Base-by-base conservation (phyloP, 768 basidiomycete species). In the Suillus spraguei region DNA sequence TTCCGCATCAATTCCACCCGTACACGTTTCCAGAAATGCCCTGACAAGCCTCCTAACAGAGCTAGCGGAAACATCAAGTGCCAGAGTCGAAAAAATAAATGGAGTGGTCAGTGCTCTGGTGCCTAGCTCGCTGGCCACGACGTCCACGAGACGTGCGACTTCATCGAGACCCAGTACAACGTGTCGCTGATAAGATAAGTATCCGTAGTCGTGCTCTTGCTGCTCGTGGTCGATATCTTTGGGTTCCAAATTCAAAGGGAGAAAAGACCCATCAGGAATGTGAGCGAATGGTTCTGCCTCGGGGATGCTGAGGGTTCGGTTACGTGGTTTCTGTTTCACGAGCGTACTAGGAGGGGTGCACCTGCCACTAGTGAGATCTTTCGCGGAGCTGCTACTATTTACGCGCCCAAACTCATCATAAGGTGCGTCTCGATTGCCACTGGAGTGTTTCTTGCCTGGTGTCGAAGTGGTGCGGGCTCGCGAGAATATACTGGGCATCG, bases 21-120 rank as follows among this genome's bases (percentile, higher is more conserved):
- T 38, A 68, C 88, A 90, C 6, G 86, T 87, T 47, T 82, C 79
- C n/a, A 97, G 76, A 77, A 96, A 98, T 8, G 88, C 78, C n/a
- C 86, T 82, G 65, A 97, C 88, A 60, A 98, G 84, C 58, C 89
- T 81, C 69, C 85, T 88, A 69, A 94, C 87, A 39, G 87, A 85
- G n/a, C 87, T 79, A 7, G 87, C 79, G 49, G 87, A 90, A 47
- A 96, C 82, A 70, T 97, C 95, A 64, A 98, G 86, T 17, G 95
- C 95, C 67, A 90, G 86, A 35, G 86, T 87, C 42, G 92, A 93
- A 80, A 98, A 97, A 65, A 98, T 88, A 77, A 97, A 90, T 24
- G 96, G 95, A 4, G 93, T 94, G 24, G 90, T 89, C 64, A 97
- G 83, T 69, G 88, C 91, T 69, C 91, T 82, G 61, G 85, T 81